phyloP scores from a whole-genome alignment of 2,329 filamentous ascomycete genomes.

The Scytalidium sp. region DNA sequence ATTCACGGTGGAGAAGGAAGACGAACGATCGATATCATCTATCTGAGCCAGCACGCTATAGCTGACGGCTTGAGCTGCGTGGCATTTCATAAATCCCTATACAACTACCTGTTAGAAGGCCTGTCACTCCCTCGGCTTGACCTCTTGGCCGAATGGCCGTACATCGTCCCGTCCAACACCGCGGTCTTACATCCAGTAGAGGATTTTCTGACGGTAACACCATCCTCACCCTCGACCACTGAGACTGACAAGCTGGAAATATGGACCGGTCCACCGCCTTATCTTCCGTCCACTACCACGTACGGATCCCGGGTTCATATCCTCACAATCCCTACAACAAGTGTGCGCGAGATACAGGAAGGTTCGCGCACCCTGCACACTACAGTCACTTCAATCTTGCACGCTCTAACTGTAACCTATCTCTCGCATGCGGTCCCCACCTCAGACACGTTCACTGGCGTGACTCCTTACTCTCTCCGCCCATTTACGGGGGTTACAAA shows the following conservation, averaged over 20 bases:
- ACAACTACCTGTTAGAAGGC: constrained; percentile 7
- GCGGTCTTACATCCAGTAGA: constrained; percentile 8
- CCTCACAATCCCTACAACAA: constrained; percentile 4
- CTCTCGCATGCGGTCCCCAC: constrained; percentile 9
- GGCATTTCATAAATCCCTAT: constrained; percentile 16
- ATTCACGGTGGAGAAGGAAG: constrained; percentile 5
- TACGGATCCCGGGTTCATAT: constrained; percentile 1
- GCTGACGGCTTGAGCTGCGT: constrained; percentile 15
- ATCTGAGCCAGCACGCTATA: constrained; percentile 15
- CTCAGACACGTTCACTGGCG: constrained; percentile 1
- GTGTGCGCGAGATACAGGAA: constrained; percentile 2
- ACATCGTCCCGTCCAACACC: constrained; percentile 2
- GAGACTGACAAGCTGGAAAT: neutral
- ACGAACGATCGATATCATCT: constrained; percentile 13
- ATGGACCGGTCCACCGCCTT: constrained; percentile 4
- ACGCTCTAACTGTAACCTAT: constrained; percentile 13
- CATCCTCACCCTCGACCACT: neutral
- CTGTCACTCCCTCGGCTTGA: neutral
- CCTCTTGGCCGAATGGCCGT: constrained; percentile 9
- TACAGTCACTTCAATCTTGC: constrained; percentile 19
- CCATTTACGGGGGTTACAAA: constrained; percentile 9
- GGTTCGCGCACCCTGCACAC: constrained; percentile 7
- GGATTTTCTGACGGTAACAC: constrained; percentile 2
- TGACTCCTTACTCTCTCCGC: constrained; percentile 19
- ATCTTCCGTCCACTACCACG: neutral